These are phyloP conservation scores for Botrytis deweyae DNA, from an alignment of 2,329 filamentous ascomycete species.

Conservation along the genomic window DNA sequence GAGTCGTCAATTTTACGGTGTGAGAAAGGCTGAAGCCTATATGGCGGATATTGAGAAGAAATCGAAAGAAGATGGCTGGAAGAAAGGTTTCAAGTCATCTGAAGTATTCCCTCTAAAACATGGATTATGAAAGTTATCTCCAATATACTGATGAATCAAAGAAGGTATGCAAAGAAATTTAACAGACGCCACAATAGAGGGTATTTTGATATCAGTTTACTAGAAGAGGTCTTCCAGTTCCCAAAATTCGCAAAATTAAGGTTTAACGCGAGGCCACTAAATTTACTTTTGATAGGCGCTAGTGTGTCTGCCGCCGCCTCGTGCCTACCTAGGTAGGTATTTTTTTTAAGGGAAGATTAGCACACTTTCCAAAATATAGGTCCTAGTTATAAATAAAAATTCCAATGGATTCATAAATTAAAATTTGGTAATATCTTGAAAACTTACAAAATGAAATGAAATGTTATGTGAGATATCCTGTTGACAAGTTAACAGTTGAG, in stretches of 20 bases:
- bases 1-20: conserved; percentile 30
- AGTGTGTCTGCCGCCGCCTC: conserved; percentile 1
- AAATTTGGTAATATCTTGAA: background rate
- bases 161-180: conserved; percentile 13
- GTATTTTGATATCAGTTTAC: conserved; percentile 6
- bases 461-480: background rate
- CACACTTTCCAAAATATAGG: background rate
- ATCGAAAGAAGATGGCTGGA: conserved; percentile 17
- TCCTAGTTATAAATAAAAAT: background rate
- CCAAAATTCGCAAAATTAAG: conserved; percentile 23
- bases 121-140: conserved; percentile 12
- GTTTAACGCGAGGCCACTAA: conserved; percentile 22
- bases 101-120: conserved; percentile 20
- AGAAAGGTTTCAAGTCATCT: conserved; percentile 19
- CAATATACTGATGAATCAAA: background rate
- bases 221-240: conserved; percentile 7
- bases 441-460: background rate
- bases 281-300: conserved; percentile 9
- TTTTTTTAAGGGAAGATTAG: background rate
- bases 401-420: background rate
- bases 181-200: background rate
- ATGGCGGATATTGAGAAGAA: conserved; percentile 30
- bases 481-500: background rate
- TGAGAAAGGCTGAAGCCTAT: conserved; percentile 24
- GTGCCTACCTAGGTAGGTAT: background rate